These are phyloP conservation scores for Vinca minor DNA, from an alignment of 257 asterid species.

Conservation along the genomic window DNA sequence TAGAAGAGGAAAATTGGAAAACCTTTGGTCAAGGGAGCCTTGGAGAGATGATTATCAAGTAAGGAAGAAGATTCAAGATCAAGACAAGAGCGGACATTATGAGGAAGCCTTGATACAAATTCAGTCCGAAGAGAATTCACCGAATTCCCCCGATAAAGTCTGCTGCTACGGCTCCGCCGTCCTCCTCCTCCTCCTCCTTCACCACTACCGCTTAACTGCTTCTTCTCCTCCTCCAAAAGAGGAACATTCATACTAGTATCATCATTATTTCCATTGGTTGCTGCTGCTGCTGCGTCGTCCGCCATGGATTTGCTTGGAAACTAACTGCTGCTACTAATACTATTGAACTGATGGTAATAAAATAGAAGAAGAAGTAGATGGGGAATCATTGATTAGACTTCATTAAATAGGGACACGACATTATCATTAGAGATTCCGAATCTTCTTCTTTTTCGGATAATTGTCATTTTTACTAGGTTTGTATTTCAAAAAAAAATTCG, in stretches of 20 bases:
- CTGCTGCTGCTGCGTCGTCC: no score
- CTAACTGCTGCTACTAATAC: no score
- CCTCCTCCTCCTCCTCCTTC: constrained; percentile 34
- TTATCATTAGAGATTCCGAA: no score
- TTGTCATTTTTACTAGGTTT: no score
- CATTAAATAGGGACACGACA: no score
- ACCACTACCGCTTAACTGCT: constrained; percentile 26
- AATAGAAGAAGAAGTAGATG: background rate
- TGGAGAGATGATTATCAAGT: constrained; percentile 36
- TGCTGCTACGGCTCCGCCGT: constrained; percentile 31
- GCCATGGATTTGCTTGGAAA: constrained; percentile 12
- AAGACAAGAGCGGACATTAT: constrained; percentile 48
- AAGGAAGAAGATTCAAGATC: constrained; percentile 55
- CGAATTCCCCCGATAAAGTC: constrained; percentile 55
- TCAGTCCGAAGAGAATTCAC: constrained; percentile 50
- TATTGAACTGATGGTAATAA: background rate
- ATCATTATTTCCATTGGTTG: no score
- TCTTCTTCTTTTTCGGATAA: no score
- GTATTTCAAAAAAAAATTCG: no score
- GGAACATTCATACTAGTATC: constrained; percentile 26
- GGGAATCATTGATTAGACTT: no score
- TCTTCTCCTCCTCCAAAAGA: constrained; percentile 39
- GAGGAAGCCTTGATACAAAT: constrained; percentile 56
- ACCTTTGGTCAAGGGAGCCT: constrained; percentile 49
- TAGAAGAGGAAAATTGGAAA: background rate